A percentile compares a stretch with the other conserved stretches of the same genome.
These are phyloP conservation scores for Myxozyma monticola DNA, from an alignment of 805 yeast species.

Conservation along the genomic window DNA sequence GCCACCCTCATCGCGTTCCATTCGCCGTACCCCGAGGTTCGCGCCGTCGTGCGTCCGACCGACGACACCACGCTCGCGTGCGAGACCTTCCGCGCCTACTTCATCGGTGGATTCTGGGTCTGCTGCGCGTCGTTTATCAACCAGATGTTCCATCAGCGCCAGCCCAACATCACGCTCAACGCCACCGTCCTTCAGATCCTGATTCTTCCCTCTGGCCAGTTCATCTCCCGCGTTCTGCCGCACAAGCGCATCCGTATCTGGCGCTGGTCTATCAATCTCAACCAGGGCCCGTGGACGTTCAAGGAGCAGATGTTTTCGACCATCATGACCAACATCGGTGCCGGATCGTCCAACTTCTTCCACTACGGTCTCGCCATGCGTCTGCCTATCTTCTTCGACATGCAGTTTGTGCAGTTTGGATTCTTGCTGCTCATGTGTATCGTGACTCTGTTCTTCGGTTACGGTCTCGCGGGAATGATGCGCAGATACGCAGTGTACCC, in stretches of 20 bases:
- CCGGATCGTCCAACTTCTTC: slow-evolving; percentile 41
- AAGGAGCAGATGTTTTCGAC: slow-evolving; percentile 69
- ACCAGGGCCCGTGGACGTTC: slow-evolving; percentile 64
- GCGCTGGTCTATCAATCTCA: slow-evolving; percentile 46
- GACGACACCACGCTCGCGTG: slow-evolving; percentile 50
- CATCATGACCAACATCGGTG: slow-evolving; percentile 35
- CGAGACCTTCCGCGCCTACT: slow-evolving; percentile 56
- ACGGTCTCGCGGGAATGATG: slow-evolving; percentile 64
- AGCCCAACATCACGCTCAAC: slow-evolving; percentile 53
- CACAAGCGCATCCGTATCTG: slow-evolving; percentile 46
- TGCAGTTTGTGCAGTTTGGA: slow-evolving; percentile 13
- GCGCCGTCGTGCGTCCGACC: slow-evolving; percentile 35
- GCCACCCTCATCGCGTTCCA: slow-evolving; percentile 46
- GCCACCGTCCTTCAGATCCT: slow-evolving; percentile 58
- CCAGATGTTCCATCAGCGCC: slow-evolving; percentile 56
- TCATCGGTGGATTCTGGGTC: slow-evolving; percentile 53
- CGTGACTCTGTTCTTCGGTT: slow-evolving; percentile 59
- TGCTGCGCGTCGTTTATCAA: slow-evolving; percentile 58
- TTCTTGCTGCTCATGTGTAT: slow-evolving; percentile 17
- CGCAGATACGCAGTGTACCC: slow-evolving; percentile 62
- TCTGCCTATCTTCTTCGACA: slow-evolving; percentile 11
- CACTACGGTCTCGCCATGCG: slow-evolving; percentile 45
- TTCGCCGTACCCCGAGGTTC: slow-evolving; percentile 61
- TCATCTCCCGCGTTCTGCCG: slow-evolving; percentile 47
- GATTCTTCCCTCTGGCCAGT: slow-evolving; percentile 58